Percentiles rank a stretch among this genome's conserved stretches.
phyloP scores from a whole-genome alignment of 805 yeast species.

The Suhomyces pyralidae region DNA sequence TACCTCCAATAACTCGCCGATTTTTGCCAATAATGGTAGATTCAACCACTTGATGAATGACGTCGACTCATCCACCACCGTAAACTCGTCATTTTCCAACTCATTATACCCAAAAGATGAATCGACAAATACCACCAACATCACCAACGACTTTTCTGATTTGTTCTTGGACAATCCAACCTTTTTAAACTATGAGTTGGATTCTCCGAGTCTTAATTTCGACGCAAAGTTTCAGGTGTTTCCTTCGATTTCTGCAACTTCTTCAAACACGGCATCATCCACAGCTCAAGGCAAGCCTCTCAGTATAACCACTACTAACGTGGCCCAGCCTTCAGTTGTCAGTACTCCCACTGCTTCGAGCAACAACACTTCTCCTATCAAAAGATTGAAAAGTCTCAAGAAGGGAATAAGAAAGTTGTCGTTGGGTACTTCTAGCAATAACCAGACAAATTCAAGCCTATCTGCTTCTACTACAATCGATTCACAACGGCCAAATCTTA shows the following conservation, averaged over 20 bases:
- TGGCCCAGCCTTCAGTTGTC: not conserved
- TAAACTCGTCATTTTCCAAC: slow-evolving; percentile 9
- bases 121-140: not conserved
- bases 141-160: slow-evolving; percentile 6
- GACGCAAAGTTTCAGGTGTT: slow-evolving; percentile 15
- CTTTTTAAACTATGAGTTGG: slow-evolving; percentile 23
- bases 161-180: slow-evolving; percentile 8
- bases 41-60: slow-evolving; percentile 10
- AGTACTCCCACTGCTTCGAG: not conserved
- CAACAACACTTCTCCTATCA: slow-evolving; percentile 26
- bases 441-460: not conserved
- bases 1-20: slow-evolving; percentile 4
- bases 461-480: not conserved
- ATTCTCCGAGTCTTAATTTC: slow-evolving; percentile 21
- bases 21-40: not conserved
- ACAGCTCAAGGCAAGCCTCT: slow-evolving; percentile 1
- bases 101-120: slow-evolving; percentile 2
- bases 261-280: slow-evolving; percentile 2
- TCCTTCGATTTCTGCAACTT: slow-evolving; percentile 9
- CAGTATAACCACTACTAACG: not conserved
- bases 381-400: slow-evolving; percentile 35
- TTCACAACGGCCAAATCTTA: slow-evolving; percentile 9
- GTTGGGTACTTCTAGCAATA: slow-evolving; percentile 9
- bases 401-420: slow-evolving; percentile 39
- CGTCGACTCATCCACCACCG: slow-evolving; percentile 9